Percentiles rank a stretch among this genome's conserved stretches.
Evolutionary conservation across 768 basidiomycete species (phyloP).

Genomic region (Suillus fuscotomentosus): DNA sequence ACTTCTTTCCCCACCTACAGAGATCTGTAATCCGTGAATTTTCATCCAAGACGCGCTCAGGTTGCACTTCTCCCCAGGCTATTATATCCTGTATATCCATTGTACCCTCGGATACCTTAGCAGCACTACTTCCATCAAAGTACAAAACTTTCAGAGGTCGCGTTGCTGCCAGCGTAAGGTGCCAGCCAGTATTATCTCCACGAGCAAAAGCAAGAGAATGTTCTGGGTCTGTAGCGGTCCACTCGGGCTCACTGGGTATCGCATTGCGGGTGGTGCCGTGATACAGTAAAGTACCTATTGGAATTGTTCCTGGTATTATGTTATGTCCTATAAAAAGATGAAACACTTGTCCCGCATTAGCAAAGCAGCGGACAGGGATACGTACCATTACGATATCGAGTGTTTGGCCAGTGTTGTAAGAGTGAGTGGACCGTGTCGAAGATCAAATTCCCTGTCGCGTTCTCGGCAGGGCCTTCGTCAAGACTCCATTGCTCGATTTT

Average conservation of each 20-base stretch:
- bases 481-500: slow-evolving; percentile 17
- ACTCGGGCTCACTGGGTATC: slow-evolving; percentile 30
- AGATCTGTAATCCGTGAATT: slow-evolving; percentile 24
- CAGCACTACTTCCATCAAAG: slow-evolving; percentile 31
- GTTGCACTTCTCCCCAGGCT: slow-evolving; percentile 24
- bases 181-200: slow-evolving; percentile 17
- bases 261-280: slow-evolving; percentile 22
- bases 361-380: neutral
- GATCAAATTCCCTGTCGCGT: slow-evolving; percentile 32
- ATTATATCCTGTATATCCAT: slow-evolving; percentile 37
- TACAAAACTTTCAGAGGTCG: slow-evolving; percentile 31
- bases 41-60: slow-evolving; percentile 21
- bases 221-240: slow-evolving; percentile 36
- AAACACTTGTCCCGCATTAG: too few relatives aligned
- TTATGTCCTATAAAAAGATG: slow-evolving; percentile 21
- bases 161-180: slow-evolving; percentile 26
- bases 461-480: slow-evolving; percentile 17
- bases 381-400: slow-evolving; percentile 32
- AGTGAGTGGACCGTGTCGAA: slow-evolving; percentile 34
- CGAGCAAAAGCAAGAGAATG: slow-evolving; percentile 38
- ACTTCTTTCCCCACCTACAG: slow-evolving; percentile 32
- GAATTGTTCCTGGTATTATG: slow-evolving; percentile 33
- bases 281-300: slow-evolving; percentile 36
- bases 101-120: slow-evolving; percentile 29
- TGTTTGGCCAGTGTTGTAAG: slow-evolving; percentile 40